phyloP scores from a whole-genome alignment of 169 alveolate species.

The Cystoisospora suis region DNA sequence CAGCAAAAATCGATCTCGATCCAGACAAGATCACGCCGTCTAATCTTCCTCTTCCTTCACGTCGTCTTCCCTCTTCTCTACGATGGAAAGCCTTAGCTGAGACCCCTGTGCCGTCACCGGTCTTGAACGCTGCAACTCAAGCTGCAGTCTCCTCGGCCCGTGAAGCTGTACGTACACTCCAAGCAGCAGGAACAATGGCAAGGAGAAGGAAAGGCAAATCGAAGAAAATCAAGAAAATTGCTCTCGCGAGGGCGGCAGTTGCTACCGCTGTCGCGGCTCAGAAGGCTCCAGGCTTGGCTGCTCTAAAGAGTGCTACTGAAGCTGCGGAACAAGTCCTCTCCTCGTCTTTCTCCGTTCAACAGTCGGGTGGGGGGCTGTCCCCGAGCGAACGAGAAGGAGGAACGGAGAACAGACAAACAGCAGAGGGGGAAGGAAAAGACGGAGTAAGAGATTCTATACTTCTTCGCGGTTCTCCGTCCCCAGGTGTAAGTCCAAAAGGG shows the following conservation, averaged over 20 bases:
- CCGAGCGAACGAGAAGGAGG: neutral
- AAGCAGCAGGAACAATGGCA: neutral
- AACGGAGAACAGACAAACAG: neutral
- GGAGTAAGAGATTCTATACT: neutral
- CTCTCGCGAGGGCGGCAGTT: conserved; percentile 23
- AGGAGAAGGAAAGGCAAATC: neutral
- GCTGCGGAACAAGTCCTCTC: neutral
- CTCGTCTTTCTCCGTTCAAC: neutral
- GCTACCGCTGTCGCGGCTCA: conserved; percentile 39
- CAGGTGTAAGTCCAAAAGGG: too few relatives aligned
- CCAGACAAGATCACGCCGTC: neutral
- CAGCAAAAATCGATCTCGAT: neutral
- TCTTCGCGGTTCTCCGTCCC: too few relatives aligned
- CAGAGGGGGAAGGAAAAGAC: neutral
- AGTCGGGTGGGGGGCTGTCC: neutral
- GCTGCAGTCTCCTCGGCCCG: neutral
- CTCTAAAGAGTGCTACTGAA: neutral
- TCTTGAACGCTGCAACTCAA: neutral
- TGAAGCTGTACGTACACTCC: conserved; percentile 18
- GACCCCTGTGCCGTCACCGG: conserved; percentile 4
- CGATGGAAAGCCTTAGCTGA: conserved; percentile 17
- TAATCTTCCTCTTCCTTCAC: neutral
- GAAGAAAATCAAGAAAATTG: neutral
- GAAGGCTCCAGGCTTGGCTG: conserved; percentile 20
- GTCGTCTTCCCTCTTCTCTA: conserved; percentile 2